Percentiles rank a stretch among this genome's conserved stretches.
Evolutionary conservation across 2,329 filamentous ascomycete genomes (phyloP).

Genomic region (Paecilomyces variotii): DNA sequence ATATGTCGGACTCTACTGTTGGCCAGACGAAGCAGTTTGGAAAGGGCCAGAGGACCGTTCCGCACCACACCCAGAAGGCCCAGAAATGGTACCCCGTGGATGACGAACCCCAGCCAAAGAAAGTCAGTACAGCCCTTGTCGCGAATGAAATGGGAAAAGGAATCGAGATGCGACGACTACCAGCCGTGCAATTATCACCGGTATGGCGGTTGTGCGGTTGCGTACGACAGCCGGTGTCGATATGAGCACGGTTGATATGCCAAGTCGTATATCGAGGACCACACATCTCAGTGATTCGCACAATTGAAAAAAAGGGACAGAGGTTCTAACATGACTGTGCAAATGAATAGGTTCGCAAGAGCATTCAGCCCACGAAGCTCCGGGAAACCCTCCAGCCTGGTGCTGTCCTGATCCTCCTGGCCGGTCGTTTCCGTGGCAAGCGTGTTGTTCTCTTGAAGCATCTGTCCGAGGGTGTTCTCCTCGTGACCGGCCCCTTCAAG

Average conservation of each 20-base stretch:
- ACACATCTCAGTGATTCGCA: not conserved
- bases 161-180: conserved; percentile 13
- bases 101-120: conserved; percentile 81
- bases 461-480: conserved; percentile 94
- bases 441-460: conserved; percentile 97
- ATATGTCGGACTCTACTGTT: conserved; percentile 47
- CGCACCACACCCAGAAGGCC: conserved; percentile 81
- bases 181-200: conserved; percentile 19
- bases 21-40: conserved; percentile 87
- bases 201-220: conserved; percentile 8
- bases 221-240: conserved; percentile 11
- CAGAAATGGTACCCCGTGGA: conserved; percentile 98
- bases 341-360: conserved; percentile 75
- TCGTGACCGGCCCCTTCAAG: conserved; percentile 99
- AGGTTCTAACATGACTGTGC: conserved; percentile 16
- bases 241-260: conserved; percentile 13
- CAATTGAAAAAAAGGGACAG: conserved; percentile 6
- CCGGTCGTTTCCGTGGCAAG: conserved; percentile 99
- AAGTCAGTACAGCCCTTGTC: conserved; percentile 61
- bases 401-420: conserved; percentile 96
- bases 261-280: conserved; percentile 1
- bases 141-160: conserved; percentile 10
- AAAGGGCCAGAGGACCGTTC: conserved; percentile 89
- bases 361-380: conserved; percentile 76
- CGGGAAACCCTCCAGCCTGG: conserved; percentile 87